phyloP scores from a whole-genome alignment of 2,329 filamentous ascomycete species.

The Colletotrichum sp. region DNA sequence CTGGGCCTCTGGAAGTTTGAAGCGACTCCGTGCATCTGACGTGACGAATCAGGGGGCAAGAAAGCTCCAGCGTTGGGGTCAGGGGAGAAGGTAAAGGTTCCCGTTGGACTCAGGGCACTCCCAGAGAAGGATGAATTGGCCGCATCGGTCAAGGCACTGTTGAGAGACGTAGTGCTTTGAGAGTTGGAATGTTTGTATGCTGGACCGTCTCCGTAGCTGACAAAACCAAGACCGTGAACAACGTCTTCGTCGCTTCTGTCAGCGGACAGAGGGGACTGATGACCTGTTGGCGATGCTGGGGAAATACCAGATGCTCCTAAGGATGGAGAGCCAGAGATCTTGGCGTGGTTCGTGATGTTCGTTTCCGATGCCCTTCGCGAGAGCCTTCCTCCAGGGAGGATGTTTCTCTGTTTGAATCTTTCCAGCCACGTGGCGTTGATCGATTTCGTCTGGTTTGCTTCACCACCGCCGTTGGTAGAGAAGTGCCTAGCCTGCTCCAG shows the following conservation, averaged over 20 bases:
- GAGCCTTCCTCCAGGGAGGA: constrained; percentile 50
- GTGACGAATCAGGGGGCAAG: constrained; percentile 41
- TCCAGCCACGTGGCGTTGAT: constrained; percentile 85
- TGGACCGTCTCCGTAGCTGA: constrained; percentile 60
- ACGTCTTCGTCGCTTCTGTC: constrained; percentile 73
- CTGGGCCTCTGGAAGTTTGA: constrained; percentile 75
- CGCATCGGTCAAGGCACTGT: constrained; percentile 70
- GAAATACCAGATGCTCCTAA: constrained; percentile 67
- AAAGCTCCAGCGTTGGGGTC: constrained; percentile 75
- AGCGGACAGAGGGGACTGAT: constrained; percentile 72
- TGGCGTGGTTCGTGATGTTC: constrained; percentile 73
- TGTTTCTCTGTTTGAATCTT: constrained; percentile 92
- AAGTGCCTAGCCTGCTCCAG: constrained; percentile 85
- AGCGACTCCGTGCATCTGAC: constrained; percentile 38
- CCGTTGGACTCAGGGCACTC: constrained; percentile 75
- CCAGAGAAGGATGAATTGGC: constrained; percentile 72
- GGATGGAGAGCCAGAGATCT: constrained; percentile 59
- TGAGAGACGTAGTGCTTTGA: constrained; percentile 70
- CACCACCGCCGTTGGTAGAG: constrained; percentile 66
- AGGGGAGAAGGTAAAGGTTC: constrained; percentile 77
- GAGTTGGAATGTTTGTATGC: constrained; percentile 69
- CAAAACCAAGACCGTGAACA: constrained; percentile 63
- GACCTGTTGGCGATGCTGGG: constrained; percentile 72
- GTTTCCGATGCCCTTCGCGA: constrained; percentile 66
- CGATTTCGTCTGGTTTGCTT: constrained; percentile 70